These are phyloP conservation scores for Chlorella sp. DNA, from an alignment of 139 green algal species.

Conservation along the genomic window DNA sequence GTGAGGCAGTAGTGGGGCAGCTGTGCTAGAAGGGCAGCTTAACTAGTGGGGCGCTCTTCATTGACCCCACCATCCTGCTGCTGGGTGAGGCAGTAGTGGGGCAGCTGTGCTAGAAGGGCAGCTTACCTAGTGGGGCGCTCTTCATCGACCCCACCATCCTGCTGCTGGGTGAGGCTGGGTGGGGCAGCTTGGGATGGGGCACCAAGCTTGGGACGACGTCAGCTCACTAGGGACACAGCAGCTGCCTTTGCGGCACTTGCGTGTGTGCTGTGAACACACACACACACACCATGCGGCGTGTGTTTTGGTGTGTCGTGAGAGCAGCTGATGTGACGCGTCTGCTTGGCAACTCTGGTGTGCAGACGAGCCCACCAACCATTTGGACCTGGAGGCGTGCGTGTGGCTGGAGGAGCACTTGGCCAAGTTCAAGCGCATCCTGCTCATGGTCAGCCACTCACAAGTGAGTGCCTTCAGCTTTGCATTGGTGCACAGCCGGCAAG, in stretches of 20 bases:
- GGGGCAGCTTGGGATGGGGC: no score
- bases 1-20: no score
- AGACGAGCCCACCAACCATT: slow-evolving; percentile 49
- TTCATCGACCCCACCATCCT: slow-evolving; percentile 88
- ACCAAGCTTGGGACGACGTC: no score
- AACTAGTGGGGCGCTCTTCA: slow-evolving; percentile 93
- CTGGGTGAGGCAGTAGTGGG: no score
- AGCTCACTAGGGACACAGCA: no score
- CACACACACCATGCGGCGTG: slow-evolving; percentile 53
- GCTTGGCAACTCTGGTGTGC: background rate
- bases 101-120: no score
- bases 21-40: no score
- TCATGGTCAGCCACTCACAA: slow-evolving; percentile 30
- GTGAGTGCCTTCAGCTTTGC: no score
- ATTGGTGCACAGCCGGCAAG: no score
- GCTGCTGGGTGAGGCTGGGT: slow-evolving; percentile 63
- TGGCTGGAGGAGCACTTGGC: slow-evolving; percentile 94
- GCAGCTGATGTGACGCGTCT: background rate
- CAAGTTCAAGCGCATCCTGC: slow-evolving; percentile 47
- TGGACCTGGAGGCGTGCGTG: slow-evolving; percentile 90
- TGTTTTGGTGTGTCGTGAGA: slow-evolving; percentile 27
- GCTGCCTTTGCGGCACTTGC: background rate
- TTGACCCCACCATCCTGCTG: slow-evolving; percentile 84
- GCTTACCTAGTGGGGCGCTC: no score
- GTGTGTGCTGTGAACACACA: slow-evolving; percentile 11